Base-by-base conservation (phyloP, 176 grass and related monocot genomes). In the Bolboschoenus planiculmis region DNA sequence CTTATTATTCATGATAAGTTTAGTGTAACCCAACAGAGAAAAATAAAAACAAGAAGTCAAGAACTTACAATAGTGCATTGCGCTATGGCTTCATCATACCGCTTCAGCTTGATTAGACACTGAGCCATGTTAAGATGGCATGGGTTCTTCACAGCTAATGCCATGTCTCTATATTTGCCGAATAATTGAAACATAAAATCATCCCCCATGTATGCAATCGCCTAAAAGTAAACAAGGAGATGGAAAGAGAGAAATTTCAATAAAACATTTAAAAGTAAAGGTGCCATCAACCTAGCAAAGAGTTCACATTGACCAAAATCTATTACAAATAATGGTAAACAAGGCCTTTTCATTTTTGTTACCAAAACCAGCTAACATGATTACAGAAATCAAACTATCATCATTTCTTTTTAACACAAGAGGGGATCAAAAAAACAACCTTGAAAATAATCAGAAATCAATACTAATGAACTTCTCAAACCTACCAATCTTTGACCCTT, bases 131-230 rank as follows among this genome's bases (percentile, higher is more conserved):
- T 98, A 79, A 98, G 92, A 87, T 98, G 92, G 65, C 96, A 98
- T 13, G 92, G 92, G 56, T 90, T 98, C 88, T 95, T 98, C 84
- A 95, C 96, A 78, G 96, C 91, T 83, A 95, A 86, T 29, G 95
- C 95, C 95, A 97, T 97, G 53, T 97, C 95, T 85, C 95, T 92
- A 56, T 97, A 97, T 86, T 95, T 98, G 4, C 92, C 96, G 82
- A 98, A 95, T 87, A 98, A 84, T 64, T 98, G 96, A 91, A 98
- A 98, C 90, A 98, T 95, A 84, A 98, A 97, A 83, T 93, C 96
- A 83, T 98, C 96, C 55, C 96, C 96, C 96, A 95, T 98, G 37
- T 98, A 98, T 18, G 96, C 92, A 88, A 99, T 90, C 8, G 92
- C 92, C 96, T 95, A 89, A n/a, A 87, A 89, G 65, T 47, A 77